Evolutionary conservation across 352 stramenopile species (phyloP).

Genomic region (Plasmopara halstedii): DNA sequence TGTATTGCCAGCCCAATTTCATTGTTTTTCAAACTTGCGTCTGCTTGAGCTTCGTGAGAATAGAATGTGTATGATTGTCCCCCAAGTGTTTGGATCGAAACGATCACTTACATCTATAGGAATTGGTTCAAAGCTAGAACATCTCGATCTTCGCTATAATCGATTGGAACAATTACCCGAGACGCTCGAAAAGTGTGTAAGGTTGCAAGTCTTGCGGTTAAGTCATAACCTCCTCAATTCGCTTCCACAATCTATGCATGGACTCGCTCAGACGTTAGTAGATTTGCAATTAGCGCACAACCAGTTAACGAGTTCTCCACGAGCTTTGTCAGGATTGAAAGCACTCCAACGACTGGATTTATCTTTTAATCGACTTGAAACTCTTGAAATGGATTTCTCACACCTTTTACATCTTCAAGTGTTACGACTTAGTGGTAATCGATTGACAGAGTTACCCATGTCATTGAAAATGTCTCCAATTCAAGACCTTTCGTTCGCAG

Average conservation of each 20-base stretch:
- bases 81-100: slow-evolving; percentile 29
- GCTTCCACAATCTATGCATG: slow-evolving; percentile 31
- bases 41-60: slow-evolving; percentile 64
- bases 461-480: slow-evolving; percentile 34
- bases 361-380: slow-evolving; percentile 55
- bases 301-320: slow-evolving; percentile 25
- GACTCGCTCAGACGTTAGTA: slow-evolving; percentile 21
- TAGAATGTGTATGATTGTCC: slow-evolving; percentile 32
- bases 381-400: slow-evolving; percentile 40
- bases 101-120: background rate
- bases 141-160: slow-evolving; percentile 69
- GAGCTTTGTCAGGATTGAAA: slow-evolving; percentile 17
- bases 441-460: slow-evolving; percentile 31
- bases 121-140: slow-evolving; percentile 26
- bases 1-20: slow-evolving; percentile 30
- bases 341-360: slow-evolving; percentile 44
- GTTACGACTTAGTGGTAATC: slow-evolving; percentile 44
- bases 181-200: slow-evolving; percentile 32
- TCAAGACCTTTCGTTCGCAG: slow-evolving; percentile 48
- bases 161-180: slow-evolving; percentile 28
- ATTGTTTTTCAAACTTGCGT: slow-evolving; percentile 28
- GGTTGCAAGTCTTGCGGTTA: slow-evolving; percentile 32
- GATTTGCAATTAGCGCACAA: slow-evolving; percentile 54
- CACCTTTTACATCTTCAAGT: slow-evolving; percentile 24
- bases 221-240: slow-evolving; percentile 41